These are phyloP conservation scores for Penicillium cataractarum DNA, from an alignment of 495 filamentous ascomycete species.

Conservation along the genomic window DNA sequence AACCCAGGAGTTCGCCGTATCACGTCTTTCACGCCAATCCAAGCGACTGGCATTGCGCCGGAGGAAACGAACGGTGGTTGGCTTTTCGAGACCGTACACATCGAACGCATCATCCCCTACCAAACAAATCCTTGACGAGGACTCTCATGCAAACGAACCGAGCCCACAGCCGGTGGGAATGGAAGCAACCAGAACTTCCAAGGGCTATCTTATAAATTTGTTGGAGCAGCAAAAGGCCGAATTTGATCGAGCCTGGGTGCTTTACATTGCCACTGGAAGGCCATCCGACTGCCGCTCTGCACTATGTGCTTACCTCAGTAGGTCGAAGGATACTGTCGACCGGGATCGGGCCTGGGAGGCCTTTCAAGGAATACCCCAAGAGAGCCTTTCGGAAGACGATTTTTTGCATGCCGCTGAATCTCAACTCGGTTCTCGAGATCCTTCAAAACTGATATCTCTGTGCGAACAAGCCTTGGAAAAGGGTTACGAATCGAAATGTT, in stretches of 20 bases:
- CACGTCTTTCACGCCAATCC: constrained; percentile 28
- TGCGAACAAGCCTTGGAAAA: constrained; percentile 37
- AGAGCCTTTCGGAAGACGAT: constrained; percentile 37
- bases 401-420: constrained; percentile 42
- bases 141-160: background rate
- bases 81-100: constrained; percentile 35
- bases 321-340: constrained; percentile 38
- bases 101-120: constrained; percentile 28
- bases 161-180: background rate
- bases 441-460: constrained; percentile 26
- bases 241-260: constrained; percentile 42
- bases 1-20: constrained; percentile 28
- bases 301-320: constrained; percentile 44
- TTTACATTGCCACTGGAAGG: constrained; percentile 36
- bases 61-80: constrained; percentile 27
- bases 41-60: constrained; percentile 36
- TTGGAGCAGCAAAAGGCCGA: constrained; percentile 21
- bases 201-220: constrained; percentile 23
- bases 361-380: constrained; percentile 41
- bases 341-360: constrained; percentile 42
- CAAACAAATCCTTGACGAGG: constrained; percentile 2
- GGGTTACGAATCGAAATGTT: constrained; percentile 24
- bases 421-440: constrained; percentile 22
- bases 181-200: constrained; percentile 13
- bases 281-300: constrained; percentile 31